Base-by-base conservation (phyloP, 257 asterid genomes). In the Solanum dulcamara region DNA sequence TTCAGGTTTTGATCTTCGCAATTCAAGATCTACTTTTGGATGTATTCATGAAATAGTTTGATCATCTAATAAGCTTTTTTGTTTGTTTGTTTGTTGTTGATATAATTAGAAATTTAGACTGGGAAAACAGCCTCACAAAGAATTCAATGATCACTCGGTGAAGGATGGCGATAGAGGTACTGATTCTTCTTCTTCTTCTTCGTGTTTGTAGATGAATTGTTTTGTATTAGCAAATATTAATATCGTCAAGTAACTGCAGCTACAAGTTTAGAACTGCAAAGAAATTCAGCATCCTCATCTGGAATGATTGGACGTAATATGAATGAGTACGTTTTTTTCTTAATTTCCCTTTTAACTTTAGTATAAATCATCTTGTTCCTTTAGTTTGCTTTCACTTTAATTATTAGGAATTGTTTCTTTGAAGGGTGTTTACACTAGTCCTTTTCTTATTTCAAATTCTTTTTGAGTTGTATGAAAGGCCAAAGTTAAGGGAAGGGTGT, bases 91-190 rank as follows among this genome's bases (percentile, higher is more conserved):
- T 24, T 3, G 11, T 33, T 68, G 5, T 86, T 67, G 14, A 40
- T 70, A 53, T n/a, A 81, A 81, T 64, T 88, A 97, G 99, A 97
- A 97, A 91, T 97, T 95, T 87, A 93, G 99, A 92, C 92, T 97
- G 46, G 99, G 99, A 84, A 97, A 97, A 89, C 99, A 95, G 89
- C 98, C 98, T 33, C 99, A 97, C 96, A 97, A 97, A 93, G 99
- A 97, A 82, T 95, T 92, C 90, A 92, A 87, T 87, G 98, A 96
- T 90, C 99, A 95, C 84, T 94, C 98, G 0, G 88, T 96, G 87
- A 95, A 95, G 93, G 98, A 94, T 90, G 92, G 98, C 90, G 91
- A 90, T 90, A 89, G 89, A 86, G 90, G 90, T 88, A 72, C 22
- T 38, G 88, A 32, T 57, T 55, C 59, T 35, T 35, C 33, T 48